Evolutionary conservation across 192 early-diverging fungal species (phyloP).

Genomic region (Podila clonocystis): DNA sequence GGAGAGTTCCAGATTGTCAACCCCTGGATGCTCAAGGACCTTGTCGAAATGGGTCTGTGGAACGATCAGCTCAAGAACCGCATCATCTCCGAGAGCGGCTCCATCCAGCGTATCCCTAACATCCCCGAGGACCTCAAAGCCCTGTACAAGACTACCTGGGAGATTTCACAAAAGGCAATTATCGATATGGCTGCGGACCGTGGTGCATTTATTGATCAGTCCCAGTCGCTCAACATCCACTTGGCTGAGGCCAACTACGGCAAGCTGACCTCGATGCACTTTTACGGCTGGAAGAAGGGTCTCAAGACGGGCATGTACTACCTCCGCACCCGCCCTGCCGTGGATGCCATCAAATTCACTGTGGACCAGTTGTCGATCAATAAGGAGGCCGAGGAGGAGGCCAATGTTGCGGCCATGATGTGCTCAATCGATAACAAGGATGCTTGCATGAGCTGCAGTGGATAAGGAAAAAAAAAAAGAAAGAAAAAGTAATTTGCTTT

Average conservation of each 20-base stretch:
- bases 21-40: conserved; percentile 93
- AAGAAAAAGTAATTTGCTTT: neutral
- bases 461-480: conserved; percentile 53
- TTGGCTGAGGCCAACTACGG: conserved; percentile 94
- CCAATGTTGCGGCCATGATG: conserved; percentile 72
- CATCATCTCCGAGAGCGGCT: conserved; percentile 93
- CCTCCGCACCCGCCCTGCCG: conserved; percentile 94
- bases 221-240: conserved; percentile 95
- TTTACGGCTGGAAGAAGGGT: conserved; percentile 98
- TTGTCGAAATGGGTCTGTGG: conserved; percentile 94
- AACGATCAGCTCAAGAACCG: conserved; percentile 93
- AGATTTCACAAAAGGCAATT: conserved; percentile 89
- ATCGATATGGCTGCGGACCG: conserved; percentile 98
- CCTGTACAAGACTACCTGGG: conserved; percentile 99
- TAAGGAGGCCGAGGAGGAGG: conserved; percentile 61
- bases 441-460: conserved; percentile 90
- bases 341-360: conserved; percentile 98
- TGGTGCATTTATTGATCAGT: conserved; percentile 97
- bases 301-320: conserved; percentile 99
- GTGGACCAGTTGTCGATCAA: conserved; percentile 82
- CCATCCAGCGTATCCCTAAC: conserved; percentile 77
- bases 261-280: conserved; percentile 97
- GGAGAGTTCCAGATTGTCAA: conserved; percentile 99
- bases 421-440: conserved; percentile 96
- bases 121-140: conserved; percentile 91